Evolutionary conservation across 371 early-diverging fungal species (phyloP).

Genomic region (Globomyces sp.): DNA sequence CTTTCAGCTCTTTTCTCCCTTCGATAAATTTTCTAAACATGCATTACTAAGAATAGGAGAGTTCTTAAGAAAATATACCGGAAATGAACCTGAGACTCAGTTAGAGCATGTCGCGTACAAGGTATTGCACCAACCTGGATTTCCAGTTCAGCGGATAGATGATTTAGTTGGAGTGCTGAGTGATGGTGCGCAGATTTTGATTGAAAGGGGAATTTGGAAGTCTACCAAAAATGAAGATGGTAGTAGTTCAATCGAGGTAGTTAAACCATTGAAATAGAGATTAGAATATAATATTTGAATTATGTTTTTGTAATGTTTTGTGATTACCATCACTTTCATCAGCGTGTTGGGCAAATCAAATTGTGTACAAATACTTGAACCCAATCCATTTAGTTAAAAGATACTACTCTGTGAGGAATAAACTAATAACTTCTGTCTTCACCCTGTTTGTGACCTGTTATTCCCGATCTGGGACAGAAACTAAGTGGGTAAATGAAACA

Average conservation of each 20-base stretch:
- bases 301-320: too few relatives aligned
- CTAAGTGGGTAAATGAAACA: too few relatives aligned
- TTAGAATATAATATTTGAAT: too few relatives aligned
- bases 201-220: conserved; percentile 10
- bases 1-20: conserved; percentile 29
- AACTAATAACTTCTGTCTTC: too few relatives aligned
- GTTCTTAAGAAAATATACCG: conserved; percentile 11
- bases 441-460: too few relatives aligned
- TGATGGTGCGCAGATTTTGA: conserved; percentile 14
- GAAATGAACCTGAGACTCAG: background rate
- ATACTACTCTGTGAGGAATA: too few relatives aligned
- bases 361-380: too few relatives aligned
- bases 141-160: conserved; percentile 7
- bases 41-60: conserved; percentile 1
- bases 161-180: conserved; percentile 1
- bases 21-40: conserved; percentile 7
- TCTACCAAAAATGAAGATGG: background rate
- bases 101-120: background rate
- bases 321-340: too few relatives aligned
- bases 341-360: too few relatives aligned
- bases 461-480: too few relatives aligned
- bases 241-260: background rate
- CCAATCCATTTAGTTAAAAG: too few relatives aligned
- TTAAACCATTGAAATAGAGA: background rate
- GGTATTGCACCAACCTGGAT: background rate